A percentile compares a stretch with the other conserved stretches of the same genome.
These are phyloP conservation scores for Puccinia horiana DNA, from an alignment of 1,284 basidiomycete genomes.

Conservation along the genomic window DNA sequence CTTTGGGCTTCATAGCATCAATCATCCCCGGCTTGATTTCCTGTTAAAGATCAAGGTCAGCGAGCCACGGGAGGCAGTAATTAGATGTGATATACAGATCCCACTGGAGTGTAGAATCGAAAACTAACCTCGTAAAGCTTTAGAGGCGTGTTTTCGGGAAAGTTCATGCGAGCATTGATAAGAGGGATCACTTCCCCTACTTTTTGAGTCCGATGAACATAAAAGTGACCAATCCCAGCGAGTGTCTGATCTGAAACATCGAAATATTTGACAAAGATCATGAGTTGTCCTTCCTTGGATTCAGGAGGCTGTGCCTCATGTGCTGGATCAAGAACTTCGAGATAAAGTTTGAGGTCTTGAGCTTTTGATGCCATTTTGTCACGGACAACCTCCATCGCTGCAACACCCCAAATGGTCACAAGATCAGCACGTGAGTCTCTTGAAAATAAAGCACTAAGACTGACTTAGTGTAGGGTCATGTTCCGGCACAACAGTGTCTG, in stretches of 20 bases:
- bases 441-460: slow-evolving; percentile 54
- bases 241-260: slow-evolving; percentile 93
- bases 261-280: slow-evolving; percentile 99
- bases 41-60: slow-evolving; percentile 59
- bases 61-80: slow-evolving; percentile 14
- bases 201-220: slow-evolving; percentile 82
- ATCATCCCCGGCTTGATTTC: slow-evolving; percentile 99
- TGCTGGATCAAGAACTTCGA: slow-evolving; percentile 81
- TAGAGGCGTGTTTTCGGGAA: slow-evolving; percentile 89
- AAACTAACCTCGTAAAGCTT: slow-evolving; percentile 83
- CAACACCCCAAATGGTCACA: slow-evolving; percentile 32
- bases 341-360: slow-evolving; percentile 88
- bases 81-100: neutral
- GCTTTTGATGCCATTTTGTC: slow-evolving; percentile 98
- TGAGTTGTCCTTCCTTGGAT: slow-evolving; percentile 67
- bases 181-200: slow-evolving; percentile 79
- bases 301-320: slow-evolving; percentile 43
- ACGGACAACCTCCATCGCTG: slow-evolving; percentile 92
- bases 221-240: slow-evolving; percentile 82
- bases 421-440: neutral
- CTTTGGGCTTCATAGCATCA: slow-evolving; percentile 93
- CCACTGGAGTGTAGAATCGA: neutral
- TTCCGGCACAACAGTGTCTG: slow-evolving; percentile 93
- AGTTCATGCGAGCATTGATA: slow-evolving; percentile 95
- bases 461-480: slow-evolving; percentile 83